phyloP scores from a whole-genome alignment of 176 grass and related monocot species.

The Cymbopogon citratus region DNA sequence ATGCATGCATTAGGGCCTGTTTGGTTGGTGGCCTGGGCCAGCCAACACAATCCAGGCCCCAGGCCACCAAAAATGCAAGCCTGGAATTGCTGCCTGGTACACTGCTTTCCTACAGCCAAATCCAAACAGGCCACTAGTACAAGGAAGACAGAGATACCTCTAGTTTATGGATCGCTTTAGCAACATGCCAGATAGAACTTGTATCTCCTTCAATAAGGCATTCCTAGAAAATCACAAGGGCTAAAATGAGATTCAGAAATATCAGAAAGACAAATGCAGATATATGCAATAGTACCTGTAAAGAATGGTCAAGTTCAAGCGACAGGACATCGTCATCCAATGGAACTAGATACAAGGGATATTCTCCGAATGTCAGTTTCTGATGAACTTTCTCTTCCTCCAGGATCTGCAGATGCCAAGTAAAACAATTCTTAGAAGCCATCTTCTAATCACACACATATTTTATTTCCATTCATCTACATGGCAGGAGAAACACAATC shows the following conservation, averaged over 20 bases:
- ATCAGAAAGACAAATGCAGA: conserved; percentile 4
- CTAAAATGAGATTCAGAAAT: conserved; percentile 15
- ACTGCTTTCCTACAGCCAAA: not conserved
- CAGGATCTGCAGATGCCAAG: conserved; percentile 51
- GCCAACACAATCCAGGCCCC: not conserved
- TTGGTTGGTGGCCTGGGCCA: not conserved
- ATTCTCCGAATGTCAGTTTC: conserved; percentile 73
- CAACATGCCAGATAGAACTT: conserved; percentile 96
- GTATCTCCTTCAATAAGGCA: conserved; percentile 82
- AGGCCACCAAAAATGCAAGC: not conserved
- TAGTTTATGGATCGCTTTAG: conserved; percentile 93
- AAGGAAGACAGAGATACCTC: conserved; percentile 50
- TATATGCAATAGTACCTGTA: conserved; percentile 53
- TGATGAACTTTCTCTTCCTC: conserved; percentile 96
- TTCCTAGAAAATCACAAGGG: conserved; percentile 51
- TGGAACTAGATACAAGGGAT: conserved; percentile 76
- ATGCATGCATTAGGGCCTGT: not conserved
- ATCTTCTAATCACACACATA: not conserved
- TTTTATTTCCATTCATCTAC: not conserved
- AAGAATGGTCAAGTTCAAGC: conserved; percentile 80
- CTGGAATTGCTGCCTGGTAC: not conserved
- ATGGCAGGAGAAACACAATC: not conserved
- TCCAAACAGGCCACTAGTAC: not conserved
- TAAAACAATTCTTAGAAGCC: conserved; percentile 11
- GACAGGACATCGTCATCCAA: conserved; percentile 94